Evolutionary conservation across 805 yeast genomes (phyloP), one percentile per base, ranked within the genome.

Genomic region (Zygosaccharomyces bailii): DNA sequence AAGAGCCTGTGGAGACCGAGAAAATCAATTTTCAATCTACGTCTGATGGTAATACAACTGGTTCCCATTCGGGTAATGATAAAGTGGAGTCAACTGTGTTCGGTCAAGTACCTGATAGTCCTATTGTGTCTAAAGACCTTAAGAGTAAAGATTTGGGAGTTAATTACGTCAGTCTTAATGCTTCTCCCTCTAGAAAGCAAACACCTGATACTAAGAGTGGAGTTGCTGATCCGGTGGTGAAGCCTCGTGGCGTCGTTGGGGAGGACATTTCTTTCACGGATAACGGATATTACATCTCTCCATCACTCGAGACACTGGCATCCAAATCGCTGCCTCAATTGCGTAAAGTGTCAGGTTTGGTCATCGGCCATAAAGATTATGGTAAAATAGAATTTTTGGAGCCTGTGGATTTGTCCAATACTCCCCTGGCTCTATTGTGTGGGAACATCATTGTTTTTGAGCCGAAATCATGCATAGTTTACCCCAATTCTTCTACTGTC

Each of bases 221-320:
- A 9, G 30, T 31, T 10, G 24, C 40, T 17, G 40, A 16, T 25
- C 18, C n/a, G 16, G 33, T 33, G 19, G 30, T 20, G 11, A 49
- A 44, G 14, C 45, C 52, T 8, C 51, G 44, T 13, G 61, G 60
- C 11, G 56, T 58, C 23, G 51, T 52, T 5, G 59, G 61, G 1
- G 75, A 70, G 36, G 72, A 72, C 34, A 68, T 70, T 34, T 69
- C 75, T 34, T 71, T 72, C 21, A 78, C 83, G 41, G 81, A 80
- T 10, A 78, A 84, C 39, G 96, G 90, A 4, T 93, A 90, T 67
- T 93, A 93, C 86, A 83, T 82, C 43, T 78, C 86, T 4, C 99
- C 99, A 13, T 71, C 88, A 2, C 58, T 83, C 30, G 76, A 80
- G 4, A 80, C 80, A 39, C 68, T 93, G 42, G 73, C 76, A 44